phyloP scores from a whole-genome alignment of 192 early-diverging fungal genomes.

The Coemansia sp. region DNA sequence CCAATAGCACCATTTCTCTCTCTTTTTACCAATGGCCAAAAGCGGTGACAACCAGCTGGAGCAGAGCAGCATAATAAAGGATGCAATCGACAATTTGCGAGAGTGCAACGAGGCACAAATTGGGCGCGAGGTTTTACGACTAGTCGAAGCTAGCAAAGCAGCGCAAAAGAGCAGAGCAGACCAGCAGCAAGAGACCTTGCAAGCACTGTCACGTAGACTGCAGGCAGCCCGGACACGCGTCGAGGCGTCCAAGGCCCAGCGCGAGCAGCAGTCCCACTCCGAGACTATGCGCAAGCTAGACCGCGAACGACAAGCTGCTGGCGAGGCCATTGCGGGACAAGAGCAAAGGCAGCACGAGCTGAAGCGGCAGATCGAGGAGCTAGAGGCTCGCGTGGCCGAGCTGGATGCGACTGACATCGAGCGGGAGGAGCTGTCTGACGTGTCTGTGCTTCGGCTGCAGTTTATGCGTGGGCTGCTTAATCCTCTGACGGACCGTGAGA shows the following conservation, averaged over 20 bases:
- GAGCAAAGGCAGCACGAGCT: conserved; percentile 14
- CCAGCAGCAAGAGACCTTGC: conserved; percentile 32
- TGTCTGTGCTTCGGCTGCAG: conserved; percentile 32
- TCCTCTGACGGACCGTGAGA: conserved; percentile 21
- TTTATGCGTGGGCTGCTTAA: conserved; percentile 40
- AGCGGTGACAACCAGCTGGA: conserved; percentile 29
- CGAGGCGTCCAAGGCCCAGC: conserved; percentile 38
- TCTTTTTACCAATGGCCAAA: conserved; percentile 1
- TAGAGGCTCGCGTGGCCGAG: conserved; percentile 19
- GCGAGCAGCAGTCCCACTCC: conserved; percentile 41
- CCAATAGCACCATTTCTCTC: neutral
- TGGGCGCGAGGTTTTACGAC: conserved; percentile 7
- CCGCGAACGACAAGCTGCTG: conserved; percentile 16
- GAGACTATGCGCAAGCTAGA: conserved; percentile 43
- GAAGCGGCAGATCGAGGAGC: conserved; percentile 1
- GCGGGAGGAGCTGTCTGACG: conserved; percentile 12
- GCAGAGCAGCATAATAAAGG: conserved; percentile 25
- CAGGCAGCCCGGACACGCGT: conserved; percentile 32
- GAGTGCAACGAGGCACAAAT: conserved; percentile 27
- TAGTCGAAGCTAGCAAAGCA: conserved; percentile 9
- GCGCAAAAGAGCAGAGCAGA: conserved; percentile 15
- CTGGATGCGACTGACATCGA: conserved; percentile 28
- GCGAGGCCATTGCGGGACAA: conserved; percentile 10
- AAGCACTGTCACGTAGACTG: conserved; percentile 41
- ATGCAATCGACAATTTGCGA: conserved; percentile 24